Base-by-base conservation (phyloP, 805 yeast species). In the Candida golubevii region DNA sequence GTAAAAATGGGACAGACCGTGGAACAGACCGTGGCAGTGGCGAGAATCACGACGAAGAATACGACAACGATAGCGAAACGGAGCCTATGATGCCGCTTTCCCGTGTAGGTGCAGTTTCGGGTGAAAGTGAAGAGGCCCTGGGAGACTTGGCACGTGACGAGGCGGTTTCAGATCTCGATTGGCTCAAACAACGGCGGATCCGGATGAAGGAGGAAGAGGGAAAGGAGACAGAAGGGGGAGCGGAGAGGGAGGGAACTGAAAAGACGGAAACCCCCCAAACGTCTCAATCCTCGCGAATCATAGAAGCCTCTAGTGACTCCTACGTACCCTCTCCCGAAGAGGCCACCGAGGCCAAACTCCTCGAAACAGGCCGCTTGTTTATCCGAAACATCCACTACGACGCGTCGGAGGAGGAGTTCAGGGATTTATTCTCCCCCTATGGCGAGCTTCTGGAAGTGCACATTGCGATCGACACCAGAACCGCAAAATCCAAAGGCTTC, bases 401-500 rank as follows among this genome's bases (percentile, higher is more conserved):
- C 0, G 79, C 96, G 9, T 75, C 85, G 0, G 97, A 90, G 60
- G 79, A 77, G 0, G 98, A 93, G 42, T 84, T 90, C 60, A 65
- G 69, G 29, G 67, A 73, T 2, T 68, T 89, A 23, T 90, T 93
- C 57, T 50, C 72, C 6, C 60, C 70, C 3, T 93, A 67, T 60
- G 99, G 99, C 8, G 67, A 68, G 6, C 62, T 89, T 33, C 87
- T 82, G 51, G 98, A 93, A 66, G 96, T 88, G 1, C 99, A 93
- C 63, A 72, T 93, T 55, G 97, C 99, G 1, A 63, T 89, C 32
- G 98, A 91, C 59, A 83, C 95, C 4, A 79, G 93, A 66, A 87
- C 95, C 0, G 95, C 95, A 9, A 78, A 81, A 55, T 84, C 96
- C 1, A 93, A 93, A 65, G 99, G 99, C 0, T 88, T 88, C 63